phyloP scores from a whole-genome alignment of 805 yeast genomes.

The Candida schatavii region DNA sequence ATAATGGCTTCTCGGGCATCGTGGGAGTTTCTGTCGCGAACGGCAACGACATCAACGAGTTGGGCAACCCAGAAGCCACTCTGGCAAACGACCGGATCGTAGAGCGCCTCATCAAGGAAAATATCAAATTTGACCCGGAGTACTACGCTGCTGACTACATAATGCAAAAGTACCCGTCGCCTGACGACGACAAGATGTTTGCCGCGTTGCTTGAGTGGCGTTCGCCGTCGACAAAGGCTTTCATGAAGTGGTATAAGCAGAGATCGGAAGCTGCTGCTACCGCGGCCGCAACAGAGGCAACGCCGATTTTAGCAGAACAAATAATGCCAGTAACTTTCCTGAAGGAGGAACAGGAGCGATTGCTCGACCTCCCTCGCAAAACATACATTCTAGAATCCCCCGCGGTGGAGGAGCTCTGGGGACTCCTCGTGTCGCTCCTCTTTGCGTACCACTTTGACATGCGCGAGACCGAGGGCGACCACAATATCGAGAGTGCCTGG shows the following conservation, averaged over 20 bases:
- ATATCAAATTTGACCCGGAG: slow-evolving; percentile 79
- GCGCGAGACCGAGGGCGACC: slow-evolving; percentile 67
- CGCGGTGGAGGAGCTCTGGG: slow-evolving; percentile 49
- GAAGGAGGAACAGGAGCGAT: slow-evolving; percentile 58
- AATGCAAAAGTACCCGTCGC: slow-evolving; percentile 55
- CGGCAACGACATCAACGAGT: slow-evolving; percentile 91
- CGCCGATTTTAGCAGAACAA: too few species aligned
- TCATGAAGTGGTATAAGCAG: slow-evolving; percentile 47
- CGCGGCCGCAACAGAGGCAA: slow-evolving; percentile 3
- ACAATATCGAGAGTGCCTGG: slow-evolving; percentile 90
- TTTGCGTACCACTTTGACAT: slow-evolving; percentile 75
- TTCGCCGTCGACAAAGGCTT: slow-evolving; percentile 44
- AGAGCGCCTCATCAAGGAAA: slow-evolving; percentile 65
- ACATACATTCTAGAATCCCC: slow-evolving; percentile 51
- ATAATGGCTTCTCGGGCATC: slow-evolving; percentile 58
- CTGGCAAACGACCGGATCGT: slow-evolving; percentile 55
- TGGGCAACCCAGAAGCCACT: slow-evolving; percentile 75
- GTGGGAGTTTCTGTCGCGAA: slow-evolving; percentile 65
- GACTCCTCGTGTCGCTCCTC: slow-evolving; percentile 61
- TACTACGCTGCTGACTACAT: slow-evolving; percentile 82
- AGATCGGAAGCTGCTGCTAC: slow-evolving; percentile 25
- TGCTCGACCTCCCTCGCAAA: slow-evolving; percentile 68
- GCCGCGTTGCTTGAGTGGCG: slow-evolving; percentile 48
- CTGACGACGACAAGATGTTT: slow-evolving; percentile 51
- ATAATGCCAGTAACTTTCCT: slow-evolving; percentile 52